Base-by-base conservation (phyloP, 108 stramenopile species). In the Epithemia pelagica region DNA sequence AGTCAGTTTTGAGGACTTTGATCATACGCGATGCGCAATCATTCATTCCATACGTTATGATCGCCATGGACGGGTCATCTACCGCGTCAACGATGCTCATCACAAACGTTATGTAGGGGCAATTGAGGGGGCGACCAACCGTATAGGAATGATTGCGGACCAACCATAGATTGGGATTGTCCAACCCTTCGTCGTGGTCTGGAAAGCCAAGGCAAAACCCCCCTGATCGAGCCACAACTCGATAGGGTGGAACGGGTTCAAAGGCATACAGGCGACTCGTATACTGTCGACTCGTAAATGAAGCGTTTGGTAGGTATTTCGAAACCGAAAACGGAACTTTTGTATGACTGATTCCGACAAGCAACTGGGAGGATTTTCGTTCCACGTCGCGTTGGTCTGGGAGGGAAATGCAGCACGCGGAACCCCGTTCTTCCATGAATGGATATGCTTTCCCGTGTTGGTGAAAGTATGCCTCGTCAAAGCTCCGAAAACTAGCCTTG, bases 41-140 rank as follows among this genome's bases (percentile, higher is more conserved):
- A 22, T 67, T 67, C 10, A 60, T 32, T 27, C 66, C 66, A 58
- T 67, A 67, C 22, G 29, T 25, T 32, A 67, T 67, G 2, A 58
- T 22, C 23, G 24, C 25, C 27, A 25, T 25, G 15, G 28, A 58
- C 21, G 57, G 57, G 58, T 67, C 66, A 59, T 67, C 55, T 21
- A n/a, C 26, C 23, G 29, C n/a, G 5, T 60, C 66, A 5, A 18
- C n/a, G 2, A 67, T 67, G 7, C 66, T 58, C 10, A 22, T 28
- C 55, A 58, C 56, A 58, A 67, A 67, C 3, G 55, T 15, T 31
- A 67, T 67, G 2, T 30, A 19, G 8, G 66, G 66, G 23, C 66
- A 67, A 25, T 67, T n/a, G 22, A 33, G 29, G 19, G 19, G 18
- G 5, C 29, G 10, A 27, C 20, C 28, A 5, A 58, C 55, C 3